Conservation (phyloP, 2,329 filamentous ascomycete genomes). For the Sclerotinia glacialis region DNA sequence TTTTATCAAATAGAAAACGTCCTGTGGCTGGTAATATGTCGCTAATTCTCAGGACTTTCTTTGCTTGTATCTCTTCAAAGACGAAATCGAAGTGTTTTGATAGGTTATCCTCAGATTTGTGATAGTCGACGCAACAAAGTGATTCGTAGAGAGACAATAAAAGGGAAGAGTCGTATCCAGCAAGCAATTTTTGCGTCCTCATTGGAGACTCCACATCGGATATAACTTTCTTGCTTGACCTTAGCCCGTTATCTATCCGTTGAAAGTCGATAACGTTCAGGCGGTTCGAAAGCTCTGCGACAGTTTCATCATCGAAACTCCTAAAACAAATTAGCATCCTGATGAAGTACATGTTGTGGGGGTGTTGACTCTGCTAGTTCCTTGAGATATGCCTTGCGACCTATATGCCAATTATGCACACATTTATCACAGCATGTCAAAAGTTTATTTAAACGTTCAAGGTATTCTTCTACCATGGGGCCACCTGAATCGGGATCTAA, state of each 20-base stretch:
- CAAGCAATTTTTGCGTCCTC: conserved; percentile 35
- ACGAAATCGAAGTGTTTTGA: conserved; percentile 67
- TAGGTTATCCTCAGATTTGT: conserved; percentile 47
- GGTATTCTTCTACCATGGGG: conserved; percentile 59
- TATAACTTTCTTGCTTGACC: conserved; percentile 55
- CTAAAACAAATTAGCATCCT: conserved; percentile 29
- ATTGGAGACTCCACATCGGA: conserved; percentile 33
- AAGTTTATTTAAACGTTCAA: conserved; percentile 53
- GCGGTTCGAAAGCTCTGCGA: conserved; percentile 52
- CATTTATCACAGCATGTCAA: conserved; percentile 67
- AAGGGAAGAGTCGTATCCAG: conserved; percentile 51
- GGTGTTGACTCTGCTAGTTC: conserved; percentile 57
- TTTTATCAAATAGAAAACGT: conserved; percentile 75
- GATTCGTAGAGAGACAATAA: conserved; percentile 84
- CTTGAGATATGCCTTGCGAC: conserved; percentile 60
- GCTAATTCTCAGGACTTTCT: conserved; percentile 72
- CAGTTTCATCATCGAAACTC: conserved; percentile 47
- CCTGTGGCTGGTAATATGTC: conserved; percentile 79
- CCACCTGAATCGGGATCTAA: conserved; percentile 59
- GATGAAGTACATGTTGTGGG: conserved; percentile 22
- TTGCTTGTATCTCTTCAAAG: conserved; percentile 76
- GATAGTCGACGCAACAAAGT: conserved; percentile 77
- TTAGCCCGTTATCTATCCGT: conserved; percentile 59
- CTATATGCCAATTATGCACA: conserved; percentile 71
- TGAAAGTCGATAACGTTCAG: conserved; percentile 59